Conservation (phyloP, 805 yeast genomes). For the Candida piceae region DNA sequence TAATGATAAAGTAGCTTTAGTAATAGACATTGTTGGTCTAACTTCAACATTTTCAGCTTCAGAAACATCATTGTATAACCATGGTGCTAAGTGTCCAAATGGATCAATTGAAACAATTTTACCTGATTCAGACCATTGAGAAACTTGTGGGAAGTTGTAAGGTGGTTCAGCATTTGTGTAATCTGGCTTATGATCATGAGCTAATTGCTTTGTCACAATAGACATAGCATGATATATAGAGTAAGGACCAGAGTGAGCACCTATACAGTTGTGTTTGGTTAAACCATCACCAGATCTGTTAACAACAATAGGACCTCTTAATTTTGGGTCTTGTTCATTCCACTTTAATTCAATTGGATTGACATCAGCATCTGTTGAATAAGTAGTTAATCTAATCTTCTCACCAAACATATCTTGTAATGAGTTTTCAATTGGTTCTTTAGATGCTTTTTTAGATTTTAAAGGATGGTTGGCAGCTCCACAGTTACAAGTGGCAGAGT, state of each 20-base stretch:
- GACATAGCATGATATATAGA: conserved; percentile 63
- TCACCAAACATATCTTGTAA: conserved; percentile 25
- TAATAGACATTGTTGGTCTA: conserved; percentile 61
- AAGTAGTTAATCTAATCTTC: conserved; percentile 45
- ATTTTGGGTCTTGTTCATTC: conserved; percentile 44
- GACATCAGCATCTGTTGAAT: conserved; percentile 44
- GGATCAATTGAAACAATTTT: conserved; percentile 66
- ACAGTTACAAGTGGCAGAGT: too few relatives aligned
- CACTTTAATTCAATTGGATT: conserved; percentile 47
- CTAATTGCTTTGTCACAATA: conserved; percentile 54
- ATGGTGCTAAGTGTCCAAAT: conserved; percentile 62
- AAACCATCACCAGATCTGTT: conserved; percentile 47
- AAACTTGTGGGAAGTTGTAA: conserved; percentile 46
- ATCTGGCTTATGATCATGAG: conserved; percentile 49
- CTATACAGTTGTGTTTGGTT: conserved; percentile 54
- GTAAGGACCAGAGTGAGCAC: conserved; percentile 62
- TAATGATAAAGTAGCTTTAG: conserved; percentile 60
- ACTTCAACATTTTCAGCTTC: conserved; percentile 47
- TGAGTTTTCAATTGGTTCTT: too few relatives aligned
- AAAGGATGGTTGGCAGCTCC: too few relatives aligned
- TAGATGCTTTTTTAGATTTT: neutral
- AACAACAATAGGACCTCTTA: conserved; percentile 55
- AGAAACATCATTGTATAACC: conserved; percentile 44
- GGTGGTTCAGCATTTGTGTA: conserved; percentile 63
- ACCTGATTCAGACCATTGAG: conserved; percentile 49